Conservation (phyloP, 1,284 basidiomycete genomes). For the Macrocybe sp. region DNA sequence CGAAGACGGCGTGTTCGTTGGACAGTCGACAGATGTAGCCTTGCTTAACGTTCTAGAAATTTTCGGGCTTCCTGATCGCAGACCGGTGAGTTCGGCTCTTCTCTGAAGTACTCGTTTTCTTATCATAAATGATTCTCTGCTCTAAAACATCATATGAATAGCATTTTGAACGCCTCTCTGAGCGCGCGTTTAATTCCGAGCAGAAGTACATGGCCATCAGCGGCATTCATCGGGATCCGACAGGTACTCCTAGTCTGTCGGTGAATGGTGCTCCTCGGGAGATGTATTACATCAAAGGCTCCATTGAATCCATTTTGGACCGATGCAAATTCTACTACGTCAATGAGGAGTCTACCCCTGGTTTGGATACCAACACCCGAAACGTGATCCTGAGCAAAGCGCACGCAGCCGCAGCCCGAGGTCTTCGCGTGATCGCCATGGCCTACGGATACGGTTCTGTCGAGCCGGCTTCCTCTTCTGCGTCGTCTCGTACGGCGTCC, state of each 20-base stretch:
- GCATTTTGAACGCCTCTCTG: slow-evolving; percentile 72
- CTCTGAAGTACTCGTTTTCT: not conserved
- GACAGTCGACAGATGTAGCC: slow-evolving; percentile 93
- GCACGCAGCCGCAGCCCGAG: slow-evolving; percentile 65
- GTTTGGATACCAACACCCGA: slow-evolving; percentile 65
- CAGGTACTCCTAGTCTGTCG: slow-evolving; percentile 8
- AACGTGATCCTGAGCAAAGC: slow-evolving; percentile 69
- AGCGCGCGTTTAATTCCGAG: slow-evolving; percentile 91
- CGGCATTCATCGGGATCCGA: slow-evolving; percentile 49
- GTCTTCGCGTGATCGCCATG: slow-evolving; percentile 87
- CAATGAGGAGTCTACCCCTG: slow-evolving; percentile 77
- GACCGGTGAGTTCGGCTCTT: slow-evolving; percentile 44
- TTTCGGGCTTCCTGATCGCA: slow-evolving; percentile 69
- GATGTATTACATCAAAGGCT: slow-evolving; percentile 89
- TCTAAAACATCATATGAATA: slow-evolving; percentile 21
- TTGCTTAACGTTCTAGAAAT: slow-evolving; percentile 77
- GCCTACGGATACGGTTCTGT: slow-evolving; percentile 76
- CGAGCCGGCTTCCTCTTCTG: slow-evolving; percentile 29
- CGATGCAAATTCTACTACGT: slow-evolving; percentile 88
- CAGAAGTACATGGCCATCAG: slow-evolving; percentile 90
- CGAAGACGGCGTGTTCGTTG: slow-evolving; percentile 74
- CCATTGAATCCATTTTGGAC: slow-evolving; percentile 83
- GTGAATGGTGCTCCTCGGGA: slow-evolving; percentile 41
- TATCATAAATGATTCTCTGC: not conserved
- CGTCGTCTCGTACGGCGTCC: slow-evolving; percentile 19